These are phyloP conservation scores for Lentinula edodes DNA, from an alignment of 768 basidiomycete genomes.

Conservation along the genomic window DNA sequence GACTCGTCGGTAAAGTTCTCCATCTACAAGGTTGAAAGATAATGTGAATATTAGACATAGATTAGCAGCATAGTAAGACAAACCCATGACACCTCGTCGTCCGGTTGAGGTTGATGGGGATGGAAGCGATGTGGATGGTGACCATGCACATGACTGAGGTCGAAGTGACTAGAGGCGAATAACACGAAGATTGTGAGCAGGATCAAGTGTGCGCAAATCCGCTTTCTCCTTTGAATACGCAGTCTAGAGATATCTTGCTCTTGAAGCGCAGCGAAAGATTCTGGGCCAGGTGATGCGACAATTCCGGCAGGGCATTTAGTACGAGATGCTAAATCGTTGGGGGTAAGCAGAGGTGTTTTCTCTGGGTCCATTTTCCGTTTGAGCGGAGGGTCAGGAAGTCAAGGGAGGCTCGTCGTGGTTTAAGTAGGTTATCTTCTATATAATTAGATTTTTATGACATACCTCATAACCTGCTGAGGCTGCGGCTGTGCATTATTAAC, in stretches of 20 bases:
- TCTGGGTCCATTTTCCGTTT: neutral
- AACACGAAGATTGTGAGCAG: neutral
- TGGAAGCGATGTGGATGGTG: neutral
- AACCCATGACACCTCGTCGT: neutral
- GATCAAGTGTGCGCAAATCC: neutral
- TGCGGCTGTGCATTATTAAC: too few relatives aligned
- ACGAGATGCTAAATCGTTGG: neutral
- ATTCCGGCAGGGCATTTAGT: neutral
- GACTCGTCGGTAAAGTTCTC: too few relatives aligned
- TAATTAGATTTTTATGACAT: too few relatives aligned
- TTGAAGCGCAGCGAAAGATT: neutral
- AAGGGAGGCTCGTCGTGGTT: neutral
- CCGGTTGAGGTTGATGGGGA: neutral
- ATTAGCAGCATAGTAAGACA: neutral
- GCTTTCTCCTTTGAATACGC: neutral
- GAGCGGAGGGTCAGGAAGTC: neutral
- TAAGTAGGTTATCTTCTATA: too few relatives aligned
- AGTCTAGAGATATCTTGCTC: neutral
- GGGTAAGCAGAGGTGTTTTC: neutral
- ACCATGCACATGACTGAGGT: neutral
- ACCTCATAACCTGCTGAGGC: too few relatives aligned
- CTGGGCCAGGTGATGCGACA: neutral
- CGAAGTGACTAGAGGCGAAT: neutral
- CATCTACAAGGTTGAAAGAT: neutral
- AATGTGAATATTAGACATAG: neutral